Percentiles rank a stretch among this genome's conserved stretches.
Conservation (phyloP, 2,329 filamentous ascomycete species). For the Cladorrhinum sp. region DNA sequence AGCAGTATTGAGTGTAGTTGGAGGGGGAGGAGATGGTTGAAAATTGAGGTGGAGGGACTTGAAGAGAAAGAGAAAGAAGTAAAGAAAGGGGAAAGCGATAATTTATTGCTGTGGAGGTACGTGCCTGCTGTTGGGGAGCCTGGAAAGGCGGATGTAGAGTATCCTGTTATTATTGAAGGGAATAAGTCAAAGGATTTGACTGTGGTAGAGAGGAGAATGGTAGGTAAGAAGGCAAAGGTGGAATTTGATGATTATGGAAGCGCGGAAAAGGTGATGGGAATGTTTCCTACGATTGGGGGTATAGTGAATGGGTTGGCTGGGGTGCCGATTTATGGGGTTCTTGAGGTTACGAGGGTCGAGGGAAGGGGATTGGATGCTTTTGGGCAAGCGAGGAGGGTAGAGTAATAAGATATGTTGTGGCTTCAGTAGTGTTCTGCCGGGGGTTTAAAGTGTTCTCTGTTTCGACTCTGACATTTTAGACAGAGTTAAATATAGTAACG, state of each 20-base stretch:
- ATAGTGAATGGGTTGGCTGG: conserved; percentile 50
- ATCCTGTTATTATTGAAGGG: conserved; percentile 42
- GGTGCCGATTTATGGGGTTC: conserved; percentile 55
- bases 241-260: conserved; percentile 41
- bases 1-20: not conserved
- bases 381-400: conserved; percentile 33
- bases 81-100: not conserved
- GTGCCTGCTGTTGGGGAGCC: conserved; percentile 52
- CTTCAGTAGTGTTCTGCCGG: not conserved
- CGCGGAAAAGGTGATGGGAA: conserved; percentile 48
- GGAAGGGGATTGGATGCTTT: conserved; percentile 52
- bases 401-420: conserved; percentile 18
- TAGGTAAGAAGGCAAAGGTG: conserved; percentile 42
- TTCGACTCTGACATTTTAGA: too few relatives aligned
- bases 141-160: conserved; percentile 53
- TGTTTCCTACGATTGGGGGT: conserved; percentile 60
- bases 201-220: conserved; percentile 32
- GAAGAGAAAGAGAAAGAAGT: not conserved
- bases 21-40: not conserved
- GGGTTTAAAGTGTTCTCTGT: too few relatives aligned
- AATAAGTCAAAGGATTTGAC: conserved; percentile 34
- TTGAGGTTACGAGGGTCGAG: conserved; percentile 54
- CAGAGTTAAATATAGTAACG: too few relatives aligned
- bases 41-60: not conserved
- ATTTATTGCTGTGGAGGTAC: conserved; percentile 45